Conservation (phyloP, 2,329 filamentous ascomycete genomes). For the Pestalotiopsis sp. region DNA sequence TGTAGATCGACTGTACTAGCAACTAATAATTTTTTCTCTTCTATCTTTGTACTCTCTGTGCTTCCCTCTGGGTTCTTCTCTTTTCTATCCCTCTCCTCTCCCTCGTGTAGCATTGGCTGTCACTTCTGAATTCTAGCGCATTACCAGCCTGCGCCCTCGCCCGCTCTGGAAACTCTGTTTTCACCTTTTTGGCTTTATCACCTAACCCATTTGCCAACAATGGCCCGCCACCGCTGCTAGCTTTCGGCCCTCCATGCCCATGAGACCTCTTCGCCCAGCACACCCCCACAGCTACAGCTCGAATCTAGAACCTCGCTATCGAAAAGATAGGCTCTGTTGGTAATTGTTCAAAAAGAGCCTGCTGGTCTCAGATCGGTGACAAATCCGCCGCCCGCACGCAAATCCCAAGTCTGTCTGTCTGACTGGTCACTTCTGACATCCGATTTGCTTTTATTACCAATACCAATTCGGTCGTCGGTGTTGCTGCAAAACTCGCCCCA, state of each 20-base stretch:
- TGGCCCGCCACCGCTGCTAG: slow-evolving; percentile 9
- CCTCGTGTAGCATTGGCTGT: background rate
- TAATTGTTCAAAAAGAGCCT: background rate
- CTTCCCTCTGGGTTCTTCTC: background rate
- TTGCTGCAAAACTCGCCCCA: slow-evolving; percentile 1
- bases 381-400: background rate
- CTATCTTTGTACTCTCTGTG: background rate
- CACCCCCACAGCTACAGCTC: slow-evolving; percentile 6
- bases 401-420: background rate
- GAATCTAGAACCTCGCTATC: slow-evolving; percentile 10
- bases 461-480: background rate
- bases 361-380: background rate
- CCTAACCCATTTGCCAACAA: background rate
- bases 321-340: background rate
- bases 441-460: background rate
- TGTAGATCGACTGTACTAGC: background rate
- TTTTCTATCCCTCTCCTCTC: background rate
- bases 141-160: background rate
- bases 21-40: background rate
- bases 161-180: slow-evolving; percentile 2
- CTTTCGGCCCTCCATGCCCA: background rate
- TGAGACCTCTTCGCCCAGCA: background rate
- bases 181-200: background rate
- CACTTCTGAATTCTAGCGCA: background rate
- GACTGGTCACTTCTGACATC: background rate